A percentile compares a stretch with the other conserved stretches of the same genome.
phyloP scores from a whole-genome alignment of 176 grass and related monocot genomes.

The Aegilops umbellulata region DNA sequence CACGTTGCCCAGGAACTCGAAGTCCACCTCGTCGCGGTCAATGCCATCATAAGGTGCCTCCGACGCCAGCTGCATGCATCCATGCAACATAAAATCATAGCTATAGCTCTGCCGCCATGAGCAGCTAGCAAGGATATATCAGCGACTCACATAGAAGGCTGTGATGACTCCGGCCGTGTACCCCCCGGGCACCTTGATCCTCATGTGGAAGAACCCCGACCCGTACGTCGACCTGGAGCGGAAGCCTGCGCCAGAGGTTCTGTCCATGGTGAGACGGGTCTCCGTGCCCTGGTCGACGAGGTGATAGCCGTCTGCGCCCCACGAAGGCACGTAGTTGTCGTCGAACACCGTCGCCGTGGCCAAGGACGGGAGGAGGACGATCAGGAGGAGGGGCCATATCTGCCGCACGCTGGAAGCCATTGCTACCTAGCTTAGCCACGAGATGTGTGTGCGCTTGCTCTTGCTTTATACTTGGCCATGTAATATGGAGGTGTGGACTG shows the following conservation, averaged over 20 bases:
- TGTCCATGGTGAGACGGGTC: constrained; percentile 64
- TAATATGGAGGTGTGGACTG: not conserved
- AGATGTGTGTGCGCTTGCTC: not conserved
- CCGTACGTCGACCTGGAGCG: constrained; percentile 52
- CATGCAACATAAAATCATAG: not conserved
- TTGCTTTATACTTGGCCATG: not conserved
- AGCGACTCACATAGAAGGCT: not conserved
- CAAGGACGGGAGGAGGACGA: not conserved
- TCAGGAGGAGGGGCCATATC: not conserved
- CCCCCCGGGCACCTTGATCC: constrained; percentile 55
- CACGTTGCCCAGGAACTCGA: constrained; percentile 74
- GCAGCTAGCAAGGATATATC: not conserved
- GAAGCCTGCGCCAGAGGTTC: constrained; percentile 66
- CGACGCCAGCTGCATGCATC: constrained; percentile 23
- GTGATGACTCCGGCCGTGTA: constrained; percentile 71
- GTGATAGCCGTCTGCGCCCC: constrained; percentile 48
- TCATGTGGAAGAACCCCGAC: constrained; percentile 68
- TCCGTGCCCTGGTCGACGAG: constrained; percentile 31
- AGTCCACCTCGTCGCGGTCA: constrained; percentile 59
- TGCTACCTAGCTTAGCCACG: not conserved
- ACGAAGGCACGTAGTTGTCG: constrained; percentile 50
- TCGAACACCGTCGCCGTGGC: constrained; percentile 29
- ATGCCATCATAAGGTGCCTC: constrained; percentile 4
- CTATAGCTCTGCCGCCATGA: not conserved
- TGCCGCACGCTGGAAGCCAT: not conserved